Conservation (phyloP, 2,329 filamentous ascomycete species). For the Pseudocercospora eumusae region DNA sequence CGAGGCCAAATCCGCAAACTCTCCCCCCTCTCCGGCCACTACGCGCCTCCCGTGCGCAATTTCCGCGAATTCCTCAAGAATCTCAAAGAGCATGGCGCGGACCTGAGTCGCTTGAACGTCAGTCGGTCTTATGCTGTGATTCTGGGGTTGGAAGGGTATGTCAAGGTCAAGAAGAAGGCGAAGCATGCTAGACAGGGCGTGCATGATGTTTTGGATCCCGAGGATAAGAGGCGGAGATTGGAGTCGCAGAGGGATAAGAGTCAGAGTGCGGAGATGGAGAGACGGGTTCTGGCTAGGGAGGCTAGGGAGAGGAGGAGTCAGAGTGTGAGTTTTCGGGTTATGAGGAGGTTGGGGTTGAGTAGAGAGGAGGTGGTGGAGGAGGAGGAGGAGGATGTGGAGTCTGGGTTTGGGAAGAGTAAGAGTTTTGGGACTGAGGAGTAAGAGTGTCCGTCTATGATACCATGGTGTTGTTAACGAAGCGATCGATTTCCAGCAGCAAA, state of each 20-base stretch:
- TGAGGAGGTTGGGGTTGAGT: constrained; percentile 30
- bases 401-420: constrained; percentile 11
- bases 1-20: constrained; percentile 74
- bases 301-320: constrained; percentile 44
- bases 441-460: not conserved
- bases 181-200: constrained; percentile 58
- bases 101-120: constrained; percentile 76
- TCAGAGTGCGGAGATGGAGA: constrained; percentile 61
- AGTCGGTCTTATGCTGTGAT: constrained; percentile 80
- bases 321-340: constrained; percentile 40
- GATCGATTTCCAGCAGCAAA: too few relatives aligned
- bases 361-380: constrained; percentile 9
- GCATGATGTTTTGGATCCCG: constrained; percentile 63
- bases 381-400: not conserved
- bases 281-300: constrained; percentile 51
- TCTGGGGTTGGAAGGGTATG: constrained; percentile 78
- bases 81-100: constrained; percentile 71
- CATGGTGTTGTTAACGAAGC: not conserved
- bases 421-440: constrained; percentile 12
- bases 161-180: constrained; percentile 66
- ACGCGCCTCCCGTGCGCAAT: constrained; percentile 78
- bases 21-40: constrained; percentile 72
- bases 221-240: constrained; percentile 53
- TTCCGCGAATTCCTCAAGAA: constrained; percentile 78
- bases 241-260: constrained; percentile 59